Conservation (phyloP, 352 stramenopile species). For the Phytophthora multivora region DNA sequence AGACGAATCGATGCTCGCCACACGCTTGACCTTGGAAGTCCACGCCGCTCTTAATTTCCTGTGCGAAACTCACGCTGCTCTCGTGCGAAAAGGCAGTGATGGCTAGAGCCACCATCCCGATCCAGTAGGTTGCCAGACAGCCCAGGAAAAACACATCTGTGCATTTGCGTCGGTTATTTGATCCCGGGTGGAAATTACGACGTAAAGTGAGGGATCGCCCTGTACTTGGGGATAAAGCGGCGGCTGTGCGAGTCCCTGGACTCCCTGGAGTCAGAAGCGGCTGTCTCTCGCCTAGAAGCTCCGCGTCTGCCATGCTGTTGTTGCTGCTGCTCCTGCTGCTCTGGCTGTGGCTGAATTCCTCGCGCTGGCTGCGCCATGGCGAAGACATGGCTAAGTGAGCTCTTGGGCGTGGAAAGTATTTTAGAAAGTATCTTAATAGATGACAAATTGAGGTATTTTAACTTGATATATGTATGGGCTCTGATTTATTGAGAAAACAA, state of each 20-base stretch:
- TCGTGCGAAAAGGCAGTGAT: constrained; percentile 72
- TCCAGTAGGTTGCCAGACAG: constrained; percentile 68
- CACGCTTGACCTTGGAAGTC: constrained; percentile 76
- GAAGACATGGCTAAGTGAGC: constrained; percentile 6
- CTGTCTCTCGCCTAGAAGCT: constrained; percentile 43
- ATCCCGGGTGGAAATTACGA: constrained; percentile 41
- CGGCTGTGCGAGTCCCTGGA: constrained; percentile 31
- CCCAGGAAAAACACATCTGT: constrained; percentile 67
- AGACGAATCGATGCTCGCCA: constrained; percentile 57
- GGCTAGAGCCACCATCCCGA: constrained; percentile 76
- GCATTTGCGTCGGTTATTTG: constrained; percentile 47
- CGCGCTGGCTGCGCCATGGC: constrained; percentile 15
- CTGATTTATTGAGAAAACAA: constrained; percentile 5
- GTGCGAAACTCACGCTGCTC: constrained; percentile 65
- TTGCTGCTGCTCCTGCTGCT: constrained; percentile 23
- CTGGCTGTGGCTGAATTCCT: constrained; percentile 27
- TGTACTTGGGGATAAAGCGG: constrained; percentile 56
- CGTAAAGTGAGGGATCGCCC: constrained; percentile 42
- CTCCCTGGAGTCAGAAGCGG: constrained; percentile 39
- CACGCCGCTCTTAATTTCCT: constrained; percentile 81
- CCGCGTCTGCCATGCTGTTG: constrained; percentile 15
- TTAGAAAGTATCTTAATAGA: constrained; percentile 8
- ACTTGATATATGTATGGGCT: constrained; percentile 9
- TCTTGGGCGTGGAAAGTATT: constrained; percentile 3
- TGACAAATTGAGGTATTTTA: constrained; percentile 3